Evolutionary conservation across 768 basidiomycete genomes (phyloP), one percentile per base, ranked within the genome.

Genomic region (Multifurca ochricompacta): DNA sequence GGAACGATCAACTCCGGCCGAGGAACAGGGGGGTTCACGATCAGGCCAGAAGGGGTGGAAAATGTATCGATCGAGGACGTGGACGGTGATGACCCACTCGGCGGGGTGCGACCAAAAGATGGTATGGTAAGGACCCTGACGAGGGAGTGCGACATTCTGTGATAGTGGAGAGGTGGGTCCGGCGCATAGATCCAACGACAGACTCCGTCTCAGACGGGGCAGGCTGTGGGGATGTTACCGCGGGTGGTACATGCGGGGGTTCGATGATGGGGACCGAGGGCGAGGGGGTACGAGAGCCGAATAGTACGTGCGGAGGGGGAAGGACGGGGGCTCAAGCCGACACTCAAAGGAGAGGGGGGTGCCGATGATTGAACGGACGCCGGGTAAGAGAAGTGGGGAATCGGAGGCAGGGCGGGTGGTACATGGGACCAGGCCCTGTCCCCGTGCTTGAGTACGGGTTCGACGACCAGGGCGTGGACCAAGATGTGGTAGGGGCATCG

Each of bases 141-240:
- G 48, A 56, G 14, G 48, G 36, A 7, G 54, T 44, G 13, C 48
- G 43, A 32, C 49, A 51, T 16, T 56, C 54, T 14, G 42, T 46
- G 25, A 56, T 56, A 14, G 48, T 10, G 30, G 54, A 45, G 30
- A 51, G 54, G 5, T 25, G 25, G 3, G 43, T 51, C 23, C 48
- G 43, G 25, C 11, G 37, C 31, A 56, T 40, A 21, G 54, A 46
- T 13, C 36, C 48, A 19, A 51, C 48, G 6, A 51, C 54, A 10
- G 54, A 56, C 21, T 56, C 54, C 10, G 54, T 39, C 31, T 40
- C 42, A 37, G 48, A 46, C 4, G 42, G 34, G 8, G 19, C 4
- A 9, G 30, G 30, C 1, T 10, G 41, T n/a, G 48, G 23, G 4
- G 30, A 45, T 10, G 43, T 27, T 10, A 16, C 8, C 5, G 28